Evolutionary conservation across 2,329 filamentous ascomycete species (phyloP), one percentile per base, ranked within the genome.

Genomic region (Calonectria naviculata): DNA sequence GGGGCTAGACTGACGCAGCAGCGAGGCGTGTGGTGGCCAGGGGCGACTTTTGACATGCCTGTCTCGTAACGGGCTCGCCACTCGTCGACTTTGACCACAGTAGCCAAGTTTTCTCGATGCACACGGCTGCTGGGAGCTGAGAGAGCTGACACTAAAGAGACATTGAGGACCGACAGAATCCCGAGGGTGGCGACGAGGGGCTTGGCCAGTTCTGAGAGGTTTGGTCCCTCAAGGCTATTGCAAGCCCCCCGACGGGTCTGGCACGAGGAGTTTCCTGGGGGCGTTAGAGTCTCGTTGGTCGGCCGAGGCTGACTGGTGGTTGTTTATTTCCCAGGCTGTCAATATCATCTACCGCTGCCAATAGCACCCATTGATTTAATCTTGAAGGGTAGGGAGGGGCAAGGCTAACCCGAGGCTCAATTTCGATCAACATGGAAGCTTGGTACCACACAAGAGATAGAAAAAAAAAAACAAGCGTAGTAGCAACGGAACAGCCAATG

Each of bases 221-320:
- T 56, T 21, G 52, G 10, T 36, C 31, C n/a, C 19, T 38, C 38
- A 34, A 42, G 60, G 63, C 69, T 52, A 63, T 41, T 38, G 21
- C 26, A 54, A 44, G 38, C 58, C 38, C 38, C 34, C 26, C 24
- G 41, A 29, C 56, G 24, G 17, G 54, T 54, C 49, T 65, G 61
- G 56, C 44, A 70, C 61, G 38, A 64, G 38, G 36, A 49, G 28
- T 34, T 65, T 44, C 31, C 29, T 75, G 34, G 10, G 10, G 65
- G 36, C 28, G 26, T 54, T 54, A 34, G 47, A 38, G 38, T 52
- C 46, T 36, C 19, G 21, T 10, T 29, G 38, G 49, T 42, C 29
- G 36, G 46, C 58, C 54, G 73, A 76, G 71, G 74, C 63, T 75
- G 74, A 74, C 66, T 56, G 28, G 66, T 47, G 66, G 38, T 64